Conservation (phyloP, 2,329 filamentous ascomycete species). For the Colletotrichum melonis region DNA sequence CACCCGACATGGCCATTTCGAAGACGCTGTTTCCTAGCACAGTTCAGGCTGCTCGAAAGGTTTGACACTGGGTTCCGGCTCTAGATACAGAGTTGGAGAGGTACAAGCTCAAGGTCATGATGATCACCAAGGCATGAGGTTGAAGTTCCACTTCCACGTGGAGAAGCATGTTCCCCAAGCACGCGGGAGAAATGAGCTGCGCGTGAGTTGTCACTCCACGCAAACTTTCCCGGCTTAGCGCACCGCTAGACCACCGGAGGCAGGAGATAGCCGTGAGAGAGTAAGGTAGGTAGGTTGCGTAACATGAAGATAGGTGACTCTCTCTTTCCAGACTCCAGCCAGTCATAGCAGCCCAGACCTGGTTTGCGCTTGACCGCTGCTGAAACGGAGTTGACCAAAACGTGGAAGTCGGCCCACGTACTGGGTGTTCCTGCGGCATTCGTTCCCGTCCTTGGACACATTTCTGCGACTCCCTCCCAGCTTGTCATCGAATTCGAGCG, state of each 20-base stretch:
- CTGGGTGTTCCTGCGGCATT: not conserved
- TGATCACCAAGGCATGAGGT: too few species aligned
- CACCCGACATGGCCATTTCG: not conserved
- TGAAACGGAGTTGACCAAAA: conserved; percentile 16
- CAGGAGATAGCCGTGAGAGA: not conserved
- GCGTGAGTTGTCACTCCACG: not conserved
- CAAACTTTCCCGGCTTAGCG: not conserved
- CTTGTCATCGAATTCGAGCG: not conserved
- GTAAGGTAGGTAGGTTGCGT: not conserved
- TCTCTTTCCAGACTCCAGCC: not conserved
- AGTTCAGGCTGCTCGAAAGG: not conserved
- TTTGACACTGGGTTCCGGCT: not conserved
- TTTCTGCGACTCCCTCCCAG: not conserved
- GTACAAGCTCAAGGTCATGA: not conserved
- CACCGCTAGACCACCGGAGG: not conserved
- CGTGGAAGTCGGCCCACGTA: not conserved
- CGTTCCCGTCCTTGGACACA: not conserved
- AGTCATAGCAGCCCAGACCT: conserved; percentile 5
- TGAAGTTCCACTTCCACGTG: not conserved
- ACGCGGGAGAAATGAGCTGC: not conserved
- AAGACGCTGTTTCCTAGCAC: not conserved
- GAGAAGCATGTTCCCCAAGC: not conserved
- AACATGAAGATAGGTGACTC: not conserved
- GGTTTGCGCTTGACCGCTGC: conserved; percentile 13
- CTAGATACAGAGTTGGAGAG: not conserved